Conservation (phyloP, 2,329 filamentous ascomycete species). For the Neoascochyta sp. region DNA sequence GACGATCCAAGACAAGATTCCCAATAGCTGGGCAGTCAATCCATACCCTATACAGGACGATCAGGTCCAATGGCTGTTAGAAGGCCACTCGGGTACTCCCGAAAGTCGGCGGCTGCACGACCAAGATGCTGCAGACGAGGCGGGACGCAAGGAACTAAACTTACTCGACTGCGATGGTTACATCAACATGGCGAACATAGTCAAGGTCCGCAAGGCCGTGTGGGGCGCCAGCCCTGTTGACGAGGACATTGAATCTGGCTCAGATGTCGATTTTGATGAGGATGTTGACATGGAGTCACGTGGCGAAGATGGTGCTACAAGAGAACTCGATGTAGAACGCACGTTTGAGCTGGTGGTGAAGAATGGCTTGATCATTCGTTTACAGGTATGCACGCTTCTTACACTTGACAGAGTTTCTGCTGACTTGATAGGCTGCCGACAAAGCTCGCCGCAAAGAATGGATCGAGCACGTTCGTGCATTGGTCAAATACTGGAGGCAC, state of each 20-base stretch:
- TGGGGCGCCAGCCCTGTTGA: slow-evolving; percentile 53
- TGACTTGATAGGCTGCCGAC: slow-evolving; percentile 55
- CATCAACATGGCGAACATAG: slow-evolving; percentile 58
- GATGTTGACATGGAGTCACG: slow-evolving; percentile 39
- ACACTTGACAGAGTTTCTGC: too few relatives aligned
- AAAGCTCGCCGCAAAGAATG: slow-evolving; percentile 57
- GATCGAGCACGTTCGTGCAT: slow-evolving; percentile 54
- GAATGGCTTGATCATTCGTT: slow-evolving; percentile 59
- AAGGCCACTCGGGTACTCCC: slow-evolving; percentile 40
- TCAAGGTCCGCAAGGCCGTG: slow-evolving; percentile 54
- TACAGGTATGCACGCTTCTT: slow-evolving; percentile 46
- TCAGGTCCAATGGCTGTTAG: slow-evolving; percentile 55
- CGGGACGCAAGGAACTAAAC: slow-evolving; percentile 56
- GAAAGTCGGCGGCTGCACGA: slow-evolving; percentile 52
- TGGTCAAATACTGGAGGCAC: slow-evolving; percentile 61
- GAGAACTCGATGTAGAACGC: slow-evolving; percentile 53
- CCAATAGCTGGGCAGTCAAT: slow-evolving; percentile 59
- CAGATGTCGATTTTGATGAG: slow-evolving; percentile 55
- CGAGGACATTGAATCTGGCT: slow-evolving; percentile 49
- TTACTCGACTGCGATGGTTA: slow-evolving; percentile 60
- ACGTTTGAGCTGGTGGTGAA: slow-evolving; percentile 60
- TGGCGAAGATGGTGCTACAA: slow-evolving; percentile 52
- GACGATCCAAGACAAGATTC: slow-evolving; percentile 55
- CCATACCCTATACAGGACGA: slow-evolving; percentile 56
- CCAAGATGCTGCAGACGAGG: slow-evolving; percentile 57